Conservation (phyloP, 495 filamentous ascomycete genomes). For the Daldinia bambusicola region DNA sequence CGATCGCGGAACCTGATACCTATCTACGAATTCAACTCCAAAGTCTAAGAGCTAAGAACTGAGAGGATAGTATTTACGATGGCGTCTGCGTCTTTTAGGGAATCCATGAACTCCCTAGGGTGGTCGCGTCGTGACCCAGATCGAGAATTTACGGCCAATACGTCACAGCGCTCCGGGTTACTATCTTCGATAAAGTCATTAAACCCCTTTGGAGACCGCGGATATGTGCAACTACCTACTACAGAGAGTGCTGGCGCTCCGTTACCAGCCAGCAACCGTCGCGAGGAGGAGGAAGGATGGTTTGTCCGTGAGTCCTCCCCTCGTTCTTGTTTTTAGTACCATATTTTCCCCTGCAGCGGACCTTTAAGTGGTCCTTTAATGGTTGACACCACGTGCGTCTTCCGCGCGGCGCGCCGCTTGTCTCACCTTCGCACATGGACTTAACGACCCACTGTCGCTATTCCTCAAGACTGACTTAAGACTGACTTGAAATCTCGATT, state of each 20-base stretch:
- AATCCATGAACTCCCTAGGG: slow-evolving; percentile 92
- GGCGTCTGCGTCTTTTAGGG: slow-evolving; percentile 90
- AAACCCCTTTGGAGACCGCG: slow-evolving; percentile 88
- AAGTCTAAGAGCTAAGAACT: slow-evolving; percentile 12
- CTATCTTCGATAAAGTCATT: slow-evolving; percentile 82
- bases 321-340: slow-evolving; percentile 28
- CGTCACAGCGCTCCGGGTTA: slow-evolving; percentile 75
- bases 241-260: slow-evolving; percentile 85
- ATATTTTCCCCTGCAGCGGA: slow-evolving; percentile 47
- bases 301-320: slow-evolving; percentile 85
- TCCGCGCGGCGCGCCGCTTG: slow-evolving; percentile 52
- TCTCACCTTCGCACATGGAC: slow-evolving; percentile 54
- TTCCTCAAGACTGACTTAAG: slow-evolving; percentile 6
- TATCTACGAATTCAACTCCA: slow-evolving; percentile 13
- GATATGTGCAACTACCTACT: slow-evolving; percentile 92
- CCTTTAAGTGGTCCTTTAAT: slow-evolving; percentile 41
- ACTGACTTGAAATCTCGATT: slow-evolving; percentile 49
- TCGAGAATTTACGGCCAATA: slow-evolving; percentile 72
- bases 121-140: slow-evolving; percentile 91
- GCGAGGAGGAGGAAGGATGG: slow-evolving; percentile 95
- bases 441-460: slow-evolving; percentile 35
- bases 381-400: slow-evolving; percentile 51
- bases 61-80: slow-evolving; percentile 58
- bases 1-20: slow-evolving; percentile 19
- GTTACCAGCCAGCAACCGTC: slow-evolving; percentile 81